A percentile compares a stretch with the other conserved stretches of the same genome.
These are phyloP conservation scores for Agaricus sinodeliciosus DNA, from an alignment of 768 basidiomycete species.

Conservation along the genomic window DNA sequence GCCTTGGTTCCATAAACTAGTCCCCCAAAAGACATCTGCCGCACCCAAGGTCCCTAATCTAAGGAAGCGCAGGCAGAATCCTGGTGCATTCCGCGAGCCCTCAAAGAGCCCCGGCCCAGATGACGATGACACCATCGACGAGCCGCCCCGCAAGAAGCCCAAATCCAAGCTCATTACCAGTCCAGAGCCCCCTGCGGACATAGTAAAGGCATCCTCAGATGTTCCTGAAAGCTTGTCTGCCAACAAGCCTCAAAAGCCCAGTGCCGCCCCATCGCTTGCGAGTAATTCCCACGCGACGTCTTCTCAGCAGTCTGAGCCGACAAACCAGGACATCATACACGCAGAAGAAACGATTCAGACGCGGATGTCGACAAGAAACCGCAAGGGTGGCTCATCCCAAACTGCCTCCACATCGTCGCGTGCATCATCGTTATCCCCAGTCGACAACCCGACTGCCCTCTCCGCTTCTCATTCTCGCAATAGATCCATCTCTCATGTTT, in stretches of 20 bases:
- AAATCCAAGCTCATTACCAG: conserved; percentile 8
- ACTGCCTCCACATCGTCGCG: conserved; percentile 9
- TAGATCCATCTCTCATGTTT: conserved; percentile 32
- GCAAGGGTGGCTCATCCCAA: conserved; percentile 6
- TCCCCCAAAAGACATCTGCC: conserved; percentile 23
- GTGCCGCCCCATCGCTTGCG: conserved; percentile 1
- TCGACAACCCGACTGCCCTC: conserved; percentile 7
- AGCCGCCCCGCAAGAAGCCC: conserved; percentile 22
- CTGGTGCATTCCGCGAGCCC: conserved; percentile 20
- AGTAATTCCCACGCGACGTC: conserved; percentile 9
- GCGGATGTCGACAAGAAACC: conserved; percentile 8
- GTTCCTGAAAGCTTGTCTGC: background rate
- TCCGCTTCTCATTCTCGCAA: conserved; percentile 25
- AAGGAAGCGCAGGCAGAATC: conserved; percentile 27
- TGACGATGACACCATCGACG: conserved; percentile 21
- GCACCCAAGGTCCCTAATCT: conserved; percentile 24
- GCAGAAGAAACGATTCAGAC: conserved; percentile 3
- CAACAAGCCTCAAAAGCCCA: conserved; percentile 9
- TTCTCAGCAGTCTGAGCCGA: conserved; percentile 3
- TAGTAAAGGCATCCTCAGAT: background rate
- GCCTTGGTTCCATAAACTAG: conserved; percentile 26
- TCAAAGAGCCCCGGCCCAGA: conserved; percentile 19
- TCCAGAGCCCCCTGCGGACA: background rate
- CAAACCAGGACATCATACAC: background rate
- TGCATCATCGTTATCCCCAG: conserved; percentile 10